phyloP scores from a whole-genome alignment of 768 basidiomycete species.

The Saitozyma sp. region DNA sequence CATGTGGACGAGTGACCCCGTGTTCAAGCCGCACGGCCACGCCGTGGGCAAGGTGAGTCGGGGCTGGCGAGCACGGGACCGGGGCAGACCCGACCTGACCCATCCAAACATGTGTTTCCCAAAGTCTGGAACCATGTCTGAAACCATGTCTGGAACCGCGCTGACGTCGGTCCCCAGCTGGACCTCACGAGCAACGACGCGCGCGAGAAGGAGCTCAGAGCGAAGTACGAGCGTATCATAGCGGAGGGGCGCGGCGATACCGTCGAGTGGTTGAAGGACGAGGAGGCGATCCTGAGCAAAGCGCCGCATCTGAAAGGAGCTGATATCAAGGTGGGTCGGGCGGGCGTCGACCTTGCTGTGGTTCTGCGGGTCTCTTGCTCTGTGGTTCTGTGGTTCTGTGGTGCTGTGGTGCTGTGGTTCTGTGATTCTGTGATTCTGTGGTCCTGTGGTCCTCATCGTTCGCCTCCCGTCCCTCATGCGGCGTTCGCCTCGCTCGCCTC shows the following conservation, averaged over 20 bases:
- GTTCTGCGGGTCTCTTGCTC: not conserved
- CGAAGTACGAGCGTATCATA: slow-evolving; percentile 20
- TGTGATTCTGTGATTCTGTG: no score
- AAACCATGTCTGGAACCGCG: no score
- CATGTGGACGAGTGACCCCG: slow-evolving; percentile 42
- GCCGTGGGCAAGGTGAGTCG: slow-evolving; percentile 40
- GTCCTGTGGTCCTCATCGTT: no score
- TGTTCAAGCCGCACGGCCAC: slow-evolving; percentile 44
- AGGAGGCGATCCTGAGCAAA: slow-evolving; percentile 26
- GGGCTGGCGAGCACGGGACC: not conserved
- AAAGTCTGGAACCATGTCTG: no score
- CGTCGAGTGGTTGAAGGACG: slow-evolving; percentile 35
- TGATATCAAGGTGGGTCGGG: slow-evolving; percentile 19
- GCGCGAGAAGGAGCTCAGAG: slow-evolving; percentile 10
- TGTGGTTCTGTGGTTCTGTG: not conserved
- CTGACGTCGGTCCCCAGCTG: slow-evolving; percentile 17
- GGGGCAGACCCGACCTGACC: not conserved
- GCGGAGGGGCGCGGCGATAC: slow-evolving; percentile 17
- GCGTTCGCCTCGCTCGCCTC: no score
- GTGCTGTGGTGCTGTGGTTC: no score
- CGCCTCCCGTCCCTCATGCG: no score
- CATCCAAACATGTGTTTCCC: no score
- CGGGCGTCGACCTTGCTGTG: not conserved
- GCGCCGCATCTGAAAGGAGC: slow-evolving; percentile 28
- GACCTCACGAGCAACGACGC: slow-evolving; percentile 24